Base-by-base conservation (phyloP, 768 basidiomycete genomes). In the Lactarius hengduanensis region DNA sequence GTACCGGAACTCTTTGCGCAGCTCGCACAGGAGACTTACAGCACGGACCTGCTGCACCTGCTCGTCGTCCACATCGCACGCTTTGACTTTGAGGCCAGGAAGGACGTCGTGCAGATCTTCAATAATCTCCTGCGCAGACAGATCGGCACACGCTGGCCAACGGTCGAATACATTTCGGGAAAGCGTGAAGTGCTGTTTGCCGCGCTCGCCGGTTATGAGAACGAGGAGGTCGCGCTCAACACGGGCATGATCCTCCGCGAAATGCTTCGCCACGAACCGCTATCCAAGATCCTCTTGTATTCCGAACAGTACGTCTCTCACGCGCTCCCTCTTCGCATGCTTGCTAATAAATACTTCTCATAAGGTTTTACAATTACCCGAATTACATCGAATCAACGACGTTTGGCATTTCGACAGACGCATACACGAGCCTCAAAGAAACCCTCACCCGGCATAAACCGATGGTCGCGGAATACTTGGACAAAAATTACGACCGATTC, bases 181-280 rank as follows among this genome's bases (percentile, higher is more conserved):
- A 90, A 91, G 72, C 88, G 84, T 10, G 89, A 90, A 38, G 82
- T 91, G 40, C 78, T 91, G 57, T 97, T 97, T 74, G 87, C 92
- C 2, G 85, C 94, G 9, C 82, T 98, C 57, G 90, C 87, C 63
- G 95, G 96, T 8, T 99, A 99, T 74, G 89, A 89, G 78, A 95
- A 97, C 72, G 93, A 98, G 75, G 96, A 98, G 67, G 83, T 98
- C 62, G 95, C 96, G 10, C 83, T 99, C 65, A 99, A 99, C 72
- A 98, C 96, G 0, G 96, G 97, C 10, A 96, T 97, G 94, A 91
- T 98, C 64, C 80, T 99, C 59, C 92, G 93, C 73, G 97, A 98
- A 79, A 98, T 98, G 92, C 79, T 99, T 70, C 84, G 90, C 70
- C 92, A 97, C 74, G 97, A 99, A 75, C 87, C 91, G 59, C 78